Evolutionary conservation across 176 grass and related monocot species (phyloP).

Genomic region (Oryza meyeriana): DNA sequence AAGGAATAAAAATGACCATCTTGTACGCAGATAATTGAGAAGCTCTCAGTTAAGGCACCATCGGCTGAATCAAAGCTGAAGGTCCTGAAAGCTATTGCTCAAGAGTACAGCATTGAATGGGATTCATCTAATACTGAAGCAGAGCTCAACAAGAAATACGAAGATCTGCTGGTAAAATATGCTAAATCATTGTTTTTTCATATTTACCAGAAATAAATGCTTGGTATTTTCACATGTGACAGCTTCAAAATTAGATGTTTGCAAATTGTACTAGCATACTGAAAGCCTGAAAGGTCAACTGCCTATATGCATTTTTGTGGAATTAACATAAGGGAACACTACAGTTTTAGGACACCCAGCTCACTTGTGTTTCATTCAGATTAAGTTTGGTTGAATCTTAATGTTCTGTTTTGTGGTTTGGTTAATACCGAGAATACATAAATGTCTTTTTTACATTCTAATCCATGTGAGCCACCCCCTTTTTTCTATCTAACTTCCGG

Average conservation of each 20-base stretch:
- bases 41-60: slow-evolving; percentile 85
- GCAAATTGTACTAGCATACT: not conserved
- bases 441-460: not conserved
- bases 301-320: not conserved
- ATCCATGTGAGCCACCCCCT: not conserved
- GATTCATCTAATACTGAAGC: slow-evolving; percentile 84
- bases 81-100: slow-evolving; percentile 78
- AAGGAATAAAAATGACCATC: not conserved
- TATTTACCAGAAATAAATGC: slow-evolving; percentile 7
- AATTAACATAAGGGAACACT: not conserved
- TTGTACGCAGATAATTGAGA: slow-evolving; percentile 86
- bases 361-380: slow-evolving; percentile 4
- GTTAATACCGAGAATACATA: slow-evolving; percentile 9
- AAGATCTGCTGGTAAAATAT: slow-evolving; percentile 87
- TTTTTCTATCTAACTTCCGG: not conserved
- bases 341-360: not conserved
- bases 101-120: slow-evolving; percentile 86
- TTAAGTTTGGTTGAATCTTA: not conserved
- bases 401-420: not conserved
- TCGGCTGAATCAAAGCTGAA: slow-evolving; percentile 80
- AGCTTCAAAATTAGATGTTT: not conserved
- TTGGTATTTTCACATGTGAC: slow-evolving; percentile 22
- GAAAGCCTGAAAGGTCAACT: not conserved
- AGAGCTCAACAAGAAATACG: slow-evolving; percentile 86
- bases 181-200: slow-evolving; percentile 9